Conservation (phyloP, 139 green algal genomes). For the Tetradesmus obliquus region DNA sequence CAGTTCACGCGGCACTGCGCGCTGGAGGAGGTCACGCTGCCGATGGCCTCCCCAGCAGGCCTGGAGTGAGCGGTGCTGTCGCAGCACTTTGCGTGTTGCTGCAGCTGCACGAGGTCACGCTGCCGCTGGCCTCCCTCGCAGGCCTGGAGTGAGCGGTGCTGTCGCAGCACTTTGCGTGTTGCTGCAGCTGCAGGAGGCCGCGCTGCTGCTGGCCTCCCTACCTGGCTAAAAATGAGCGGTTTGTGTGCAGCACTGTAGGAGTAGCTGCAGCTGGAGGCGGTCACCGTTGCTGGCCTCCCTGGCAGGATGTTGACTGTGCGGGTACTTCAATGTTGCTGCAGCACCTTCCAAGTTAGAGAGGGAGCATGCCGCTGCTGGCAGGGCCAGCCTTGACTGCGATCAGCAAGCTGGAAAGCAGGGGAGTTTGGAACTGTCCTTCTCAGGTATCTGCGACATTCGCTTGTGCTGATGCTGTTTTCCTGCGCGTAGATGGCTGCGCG, state of each 20-base stretch:
- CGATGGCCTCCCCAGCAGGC: not conserved
- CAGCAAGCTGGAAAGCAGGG: not conserved
- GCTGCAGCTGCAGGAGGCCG: not conserved
- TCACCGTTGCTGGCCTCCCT: not conserved
- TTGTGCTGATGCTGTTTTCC: too few species aligned
- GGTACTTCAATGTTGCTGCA: not conserved
- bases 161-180: not conserved
- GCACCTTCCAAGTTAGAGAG: not conserved
- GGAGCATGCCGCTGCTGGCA: not conserved
- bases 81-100: not conserved
- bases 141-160: not conserved
- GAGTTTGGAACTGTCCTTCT: not conserved
- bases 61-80: not conserved
- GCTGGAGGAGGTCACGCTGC: conserved; percentile 17
- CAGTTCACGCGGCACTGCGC: conserved; percentile 4
- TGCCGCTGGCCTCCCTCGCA: not conserved
- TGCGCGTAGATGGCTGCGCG: too few species aligned
- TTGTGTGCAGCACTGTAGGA: not conserved
- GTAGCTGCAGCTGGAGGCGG: not conserved
- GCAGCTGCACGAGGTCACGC: not conserved
- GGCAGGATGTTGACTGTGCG: too few species aligned
- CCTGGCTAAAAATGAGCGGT: not conserved
- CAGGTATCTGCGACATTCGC: not conserved
- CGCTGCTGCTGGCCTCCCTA: not conserved
- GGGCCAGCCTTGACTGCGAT: not conserved